Percentiles rank a stretch among this genome's conserved stretches.
These are phyloP conservation scores for Geotrichum armillariae DNA, from an alignment of 1,139 yeast species.

Conservation along the genomic window DNA sequence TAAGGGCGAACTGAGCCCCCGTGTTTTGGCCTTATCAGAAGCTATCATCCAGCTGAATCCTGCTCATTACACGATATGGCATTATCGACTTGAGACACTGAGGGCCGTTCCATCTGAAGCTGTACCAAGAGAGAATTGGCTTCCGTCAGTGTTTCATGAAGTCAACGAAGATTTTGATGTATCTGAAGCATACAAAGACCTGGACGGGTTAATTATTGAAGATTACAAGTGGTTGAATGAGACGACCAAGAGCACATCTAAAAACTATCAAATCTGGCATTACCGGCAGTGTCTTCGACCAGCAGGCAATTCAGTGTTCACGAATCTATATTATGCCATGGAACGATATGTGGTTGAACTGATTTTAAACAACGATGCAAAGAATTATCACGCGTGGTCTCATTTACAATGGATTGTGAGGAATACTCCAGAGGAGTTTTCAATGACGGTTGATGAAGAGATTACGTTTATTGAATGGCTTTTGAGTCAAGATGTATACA, in stretches of 20 bases:
- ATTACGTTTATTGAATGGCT: slow-evolving; percentile 50
- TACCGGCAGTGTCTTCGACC: slow-evolving; percentile 57
- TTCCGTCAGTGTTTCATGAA: slow-evolving; percentile 7
- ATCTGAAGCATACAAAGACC: neutral
- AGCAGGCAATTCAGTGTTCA: neutral
- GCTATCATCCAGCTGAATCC: slow-evolving; percentile 68
- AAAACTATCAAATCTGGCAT: slow-evolving; percentile 96
- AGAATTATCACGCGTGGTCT: slow-evolving; percentile 97
- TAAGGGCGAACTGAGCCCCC: slow-evolving; percentile 59
- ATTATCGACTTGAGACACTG: slow-evolving; percentile 64
- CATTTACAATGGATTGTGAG: slow-evolving; percentile 76
- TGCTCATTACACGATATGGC: slow-evolving; percentile 93
- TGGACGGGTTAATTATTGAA: slow-evolving; percentile 28
- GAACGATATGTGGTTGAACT: slow-evolving; percentile 64
- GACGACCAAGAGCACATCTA: slow-evolving; percentile 72
- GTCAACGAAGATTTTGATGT: slow-evolving; percentile 1
- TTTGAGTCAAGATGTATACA: slow-evolving; percentile 66
- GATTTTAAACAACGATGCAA: slow-evolving; percentile 75
- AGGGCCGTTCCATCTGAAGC: slow-evolving; percentile 40
- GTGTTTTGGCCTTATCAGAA: slow-evolving; percentile 70
- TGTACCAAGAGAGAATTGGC: slow-evolving; percentile 27
- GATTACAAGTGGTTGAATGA: slow-evolving; percentile 69
- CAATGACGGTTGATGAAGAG: slow-evolving; percentile 44
- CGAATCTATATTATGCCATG: slow-evolving; percentile 41
- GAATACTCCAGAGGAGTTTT: slow-evolving; percentile 9